phyloP scores from a whole-genome alignment of 495 filamentous ascomycete genomes.

The Penicillium fimorum region DNA sequence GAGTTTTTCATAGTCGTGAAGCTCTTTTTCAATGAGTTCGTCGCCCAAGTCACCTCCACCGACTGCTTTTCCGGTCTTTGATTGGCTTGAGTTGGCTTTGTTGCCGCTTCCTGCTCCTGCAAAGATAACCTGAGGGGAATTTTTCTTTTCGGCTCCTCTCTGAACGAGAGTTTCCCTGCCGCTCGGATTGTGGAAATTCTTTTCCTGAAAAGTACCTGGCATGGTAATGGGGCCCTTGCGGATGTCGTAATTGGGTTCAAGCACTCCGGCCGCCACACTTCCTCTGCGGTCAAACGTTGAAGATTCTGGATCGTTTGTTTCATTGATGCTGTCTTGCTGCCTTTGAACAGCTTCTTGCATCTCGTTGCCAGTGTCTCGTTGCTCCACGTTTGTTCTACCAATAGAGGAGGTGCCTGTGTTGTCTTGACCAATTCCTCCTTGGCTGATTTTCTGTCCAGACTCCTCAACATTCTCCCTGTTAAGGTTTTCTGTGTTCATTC shows the following conservation, averaged over 20 bases:
- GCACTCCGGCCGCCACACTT: conserved; percentile 9
- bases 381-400: neutral
- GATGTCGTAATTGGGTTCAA: conserved; percentile 25
- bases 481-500: conserved; percentile 8
- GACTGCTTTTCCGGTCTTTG: neutral
- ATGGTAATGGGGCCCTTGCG: conserved; percentile 25
- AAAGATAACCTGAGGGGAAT: neutral
- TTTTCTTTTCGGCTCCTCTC: conserved; percentile 1
- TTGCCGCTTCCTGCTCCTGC: neutral
- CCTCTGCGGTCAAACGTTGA: neutral
- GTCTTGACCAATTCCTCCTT: conserved; percentile 5
- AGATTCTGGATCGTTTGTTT: neutral
- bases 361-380: neutral
- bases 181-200: conserved; percentile 1
- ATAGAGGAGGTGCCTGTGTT: neutral
- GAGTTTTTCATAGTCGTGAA: conserved; percentile 1
- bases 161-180: neutral
- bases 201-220: conserved; percentile 14
- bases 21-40: conserved; percentile 1
- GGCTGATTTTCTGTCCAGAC: conserved; percentile 7
- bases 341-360: neutral
- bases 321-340: neutral
- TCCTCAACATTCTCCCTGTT: conserved; percentile 13
- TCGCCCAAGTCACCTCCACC: neutral
- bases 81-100: neutral